Conservation (phyloP, 768 basidiomycete species). For the Leccinum barrowsii region DNA sequence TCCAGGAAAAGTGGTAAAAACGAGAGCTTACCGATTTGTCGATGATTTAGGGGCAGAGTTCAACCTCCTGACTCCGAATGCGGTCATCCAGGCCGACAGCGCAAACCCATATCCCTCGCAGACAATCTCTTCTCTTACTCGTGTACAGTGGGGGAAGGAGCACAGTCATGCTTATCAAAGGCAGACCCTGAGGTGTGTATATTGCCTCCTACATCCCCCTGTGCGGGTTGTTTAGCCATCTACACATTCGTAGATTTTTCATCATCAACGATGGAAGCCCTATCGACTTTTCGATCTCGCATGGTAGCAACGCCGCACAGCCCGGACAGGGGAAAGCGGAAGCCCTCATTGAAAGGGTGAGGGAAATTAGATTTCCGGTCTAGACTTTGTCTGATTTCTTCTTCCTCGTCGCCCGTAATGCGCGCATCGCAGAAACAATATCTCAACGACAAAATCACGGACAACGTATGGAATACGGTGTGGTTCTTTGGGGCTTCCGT, state of each 20-base stretch:
- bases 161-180: not conserved
- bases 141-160: not conserved
- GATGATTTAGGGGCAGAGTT: conserved; percentile 4
- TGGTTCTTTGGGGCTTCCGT: conserved; percentile 1
- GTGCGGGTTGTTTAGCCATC: not conserved
- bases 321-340: not conserved
- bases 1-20: not conserved
- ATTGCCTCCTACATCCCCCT: not conserved
- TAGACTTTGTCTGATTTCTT: not conserved
- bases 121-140: not conserved
- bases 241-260: not conserved
- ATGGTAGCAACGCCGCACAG: not conserved
- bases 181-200: conserved; percentile 3
- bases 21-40: not conserved
- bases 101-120: not conserved
- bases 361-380: not conserved
- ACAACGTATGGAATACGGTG: conserved; percentile 3
- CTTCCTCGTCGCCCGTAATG: not conserved
- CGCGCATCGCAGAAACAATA: not conserved
- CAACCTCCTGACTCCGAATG: conserved; percentile 1
- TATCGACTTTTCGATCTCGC: conserved; percentile 4
- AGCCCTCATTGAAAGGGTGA: not conserved
- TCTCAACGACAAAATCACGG: not conserved
- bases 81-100: not conserved
- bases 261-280: conserved; percentile 3